phyloP scores from a whole-genome alignment of 2,329 filamentous ascomycete species.

The Geosmithia flava region DNA sequence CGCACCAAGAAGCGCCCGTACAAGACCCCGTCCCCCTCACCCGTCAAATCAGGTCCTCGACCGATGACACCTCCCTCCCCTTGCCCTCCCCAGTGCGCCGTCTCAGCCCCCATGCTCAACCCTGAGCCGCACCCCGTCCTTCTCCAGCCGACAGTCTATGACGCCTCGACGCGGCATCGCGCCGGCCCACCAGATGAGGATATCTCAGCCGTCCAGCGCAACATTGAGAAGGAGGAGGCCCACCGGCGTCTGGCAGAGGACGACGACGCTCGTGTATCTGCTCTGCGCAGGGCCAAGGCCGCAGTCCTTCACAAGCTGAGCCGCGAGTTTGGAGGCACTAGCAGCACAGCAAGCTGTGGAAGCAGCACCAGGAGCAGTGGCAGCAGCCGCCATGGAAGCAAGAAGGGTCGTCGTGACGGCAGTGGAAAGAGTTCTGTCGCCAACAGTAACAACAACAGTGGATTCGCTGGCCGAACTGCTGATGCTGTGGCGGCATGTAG shows the following conservation, averaged over 20 bases:
- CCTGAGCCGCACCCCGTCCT: conserved; percentile 37
- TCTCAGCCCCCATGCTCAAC: conserved; percentile 37
- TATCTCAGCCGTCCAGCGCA: conserved; percentile 45
- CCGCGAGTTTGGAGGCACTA: conserved; percentile 28
- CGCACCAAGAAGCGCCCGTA: conserved; percentile 7
- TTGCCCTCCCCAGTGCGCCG: conserved; percentile 14
- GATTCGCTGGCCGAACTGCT: conserved; percentile 12
- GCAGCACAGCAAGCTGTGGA: not conserved
- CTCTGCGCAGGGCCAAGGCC: conserved; percentile 46
- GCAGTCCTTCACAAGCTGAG: conserved; percentile 47
- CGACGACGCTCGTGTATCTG: conserved; percentile 37
- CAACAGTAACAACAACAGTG: not conserved
- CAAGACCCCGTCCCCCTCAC: not conserved
- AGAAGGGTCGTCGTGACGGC: not conserved
- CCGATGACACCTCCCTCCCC: conserved; percentile 5
- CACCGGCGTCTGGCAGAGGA: conserved; percentile 46
- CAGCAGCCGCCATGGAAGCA: not conserved
- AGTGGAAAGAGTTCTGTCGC: not conserved
- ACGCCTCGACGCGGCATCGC: conserved; percentile 20
- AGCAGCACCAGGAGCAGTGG: not conserved
- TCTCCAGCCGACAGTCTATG: conserved; percentile 45
- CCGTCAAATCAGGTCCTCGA: not conserved
- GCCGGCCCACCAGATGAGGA: conserved; percentile 10
- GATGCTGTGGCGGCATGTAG: conserved; percentile 21
- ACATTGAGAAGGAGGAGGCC: conserved; percentile 41